Percentiles rank a stretch among this genome's conserved stretches.
These are phyloP conservation scores for Thermothelomyces thermophilus DNA, from an alignment of 2,329 filamentous ascomycete species.

Conservation along the genomic window DNA sequence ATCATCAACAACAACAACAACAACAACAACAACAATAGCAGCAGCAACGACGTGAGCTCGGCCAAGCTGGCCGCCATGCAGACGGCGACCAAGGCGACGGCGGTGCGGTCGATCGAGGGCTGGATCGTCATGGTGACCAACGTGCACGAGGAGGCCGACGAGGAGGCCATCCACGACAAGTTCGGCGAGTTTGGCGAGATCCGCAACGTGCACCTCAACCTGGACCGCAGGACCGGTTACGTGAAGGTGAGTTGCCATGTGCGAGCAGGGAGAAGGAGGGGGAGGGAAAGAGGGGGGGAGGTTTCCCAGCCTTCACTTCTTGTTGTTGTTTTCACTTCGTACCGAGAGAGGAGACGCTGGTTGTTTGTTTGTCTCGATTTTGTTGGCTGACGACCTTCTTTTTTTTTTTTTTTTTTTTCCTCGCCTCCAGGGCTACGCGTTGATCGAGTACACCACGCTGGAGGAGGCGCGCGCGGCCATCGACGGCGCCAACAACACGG, in stretches of 20 bases:
- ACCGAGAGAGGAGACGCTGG: background rate
- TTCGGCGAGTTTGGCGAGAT: slow-evolving; percentile 83
- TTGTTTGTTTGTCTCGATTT: background rate
- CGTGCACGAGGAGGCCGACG: slow-evolving; percentile 79
- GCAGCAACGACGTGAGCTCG: slow-evolving; percentile 34
- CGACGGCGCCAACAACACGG: slow-evolving; percentile 67
- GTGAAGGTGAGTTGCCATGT: slow-evolving; percentile 75
- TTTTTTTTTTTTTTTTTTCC: background rate
- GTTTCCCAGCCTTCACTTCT: background rate
- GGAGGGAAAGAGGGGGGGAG: too few species aligned
- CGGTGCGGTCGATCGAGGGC: slow-evolving; percentile 80
- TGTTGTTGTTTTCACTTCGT: background rate
- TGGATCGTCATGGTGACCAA: slow-evolving; percentile 87
- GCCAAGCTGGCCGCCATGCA: slow-evolving; percentile 59
- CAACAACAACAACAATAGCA: slow-evolving; percentile 31
- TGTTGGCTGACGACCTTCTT: background rate
- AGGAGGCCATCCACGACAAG: slow-evolving; percentile 73
- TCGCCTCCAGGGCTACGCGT: slow-evolving; percentile 63
- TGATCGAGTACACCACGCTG: slow-evolving; percentile 78
- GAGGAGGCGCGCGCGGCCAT: slow-evolving; percentile 77
- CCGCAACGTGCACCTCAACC: slow-evolving; percentile 78
- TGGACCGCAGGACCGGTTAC: slow-evolving; percentile 76
- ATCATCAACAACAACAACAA: too few species aligned
- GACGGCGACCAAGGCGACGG: slow-evolving; percentile 66
- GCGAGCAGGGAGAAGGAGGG: background rate